Percentiles rank a stretch among this genome's conserved stretches.
Evolutionary conservation across 106 monocot genomes (phyloP).

Genomic region (Ottelia alismoides): DNA sequence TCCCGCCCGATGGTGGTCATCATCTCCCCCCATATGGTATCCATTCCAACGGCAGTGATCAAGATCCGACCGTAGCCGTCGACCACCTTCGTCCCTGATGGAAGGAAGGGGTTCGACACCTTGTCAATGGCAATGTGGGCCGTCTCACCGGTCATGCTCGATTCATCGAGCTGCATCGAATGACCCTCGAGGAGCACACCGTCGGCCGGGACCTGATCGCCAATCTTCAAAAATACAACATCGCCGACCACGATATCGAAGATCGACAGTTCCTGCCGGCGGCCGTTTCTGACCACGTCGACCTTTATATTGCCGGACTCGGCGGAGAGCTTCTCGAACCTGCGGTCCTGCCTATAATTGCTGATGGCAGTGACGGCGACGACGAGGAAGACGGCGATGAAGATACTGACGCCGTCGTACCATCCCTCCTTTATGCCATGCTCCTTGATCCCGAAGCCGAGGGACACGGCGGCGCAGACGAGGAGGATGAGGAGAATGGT

Average conservation of each 20-base stretch:
- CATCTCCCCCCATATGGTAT: not conserved
- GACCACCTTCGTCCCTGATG: constrained; percentile 38
- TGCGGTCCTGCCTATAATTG: constrained; percentile 28
- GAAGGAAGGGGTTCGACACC: constrained; percentile 23
- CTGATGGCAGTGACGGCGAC: constrained; percentile 31
- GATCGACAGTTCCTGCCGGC: constrained; percentile 23
- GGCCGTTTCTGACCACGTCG: constrained; percentile 18
- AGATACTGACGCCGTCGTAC: constrained; percentile 62
- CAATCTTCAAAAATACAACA: constrained; percentile 33
- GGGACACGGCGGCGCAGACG: constrained; percentile 33
- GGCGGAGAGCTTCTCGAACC: constrained; percentile 27
- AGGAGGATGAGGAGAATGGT: constrained; percentile 30
- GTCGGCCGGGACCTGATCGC: constrained; percentile 45
- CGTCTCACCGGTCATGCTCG: constrained; percentile 50
- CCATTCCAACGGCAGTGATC: not conserved
- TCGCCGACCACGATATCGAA: constrained; percentile 47
- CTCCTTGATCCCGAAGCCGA: constrained; percentile 46
- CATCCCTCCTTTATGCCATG: constrained; percentile 48
- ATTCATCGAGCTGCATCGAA: constrained; percentile 38
- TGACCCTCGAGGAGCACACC: constrained; percentile 32
- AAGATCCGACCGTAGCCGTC: not conserved
- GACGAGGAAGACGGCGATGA: constrained; percentile 41
- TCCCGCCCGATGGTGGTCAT: not conserved
- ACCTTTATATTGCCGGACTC: constrained; percentile 15
- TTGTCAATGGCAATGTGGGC: constrained; percentile 20